A percentile compares a stretch with the other conserved stretches of the same genome.
Evolutionary conservation across 352 stramenopile species (phyloP).

Genomic region (Pythium dissimile): DNA sequence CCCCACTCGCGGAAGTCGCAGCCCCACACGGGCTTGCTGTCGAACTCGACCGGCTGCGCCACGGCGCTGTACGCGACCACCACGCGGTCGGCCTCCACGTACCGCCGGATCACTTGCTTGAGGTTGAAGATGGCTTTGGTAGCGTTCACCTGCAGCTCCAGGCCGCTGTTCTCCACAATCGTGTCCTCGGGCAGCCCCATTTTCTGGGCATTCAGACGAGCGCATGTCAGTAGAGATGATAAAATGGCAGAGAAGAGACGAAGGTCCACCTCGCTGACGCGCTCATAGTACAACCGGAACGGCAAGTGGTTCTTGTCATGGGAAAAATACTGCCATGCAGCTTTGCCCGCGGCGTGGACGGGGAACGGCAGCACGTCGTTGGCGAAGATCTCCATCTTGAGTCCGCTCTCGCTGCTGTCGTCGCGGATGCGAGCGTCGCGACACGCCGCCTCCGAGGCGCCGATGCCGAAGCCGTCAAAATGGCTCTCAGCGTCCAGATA

Average conservation of each 20-base stretch:
- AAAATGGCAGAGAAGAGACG: neutral
- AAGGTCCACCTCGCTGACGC: constrained; percentile 4
- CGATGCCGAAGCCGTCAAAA: constrained; percentile 13
- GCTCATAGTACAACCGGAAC: constrained; percentile 20
- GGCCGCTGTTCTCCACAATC: constrained; percentile 50
- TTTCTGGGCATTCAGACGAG: neutral
- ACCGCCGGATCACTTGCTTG: constrained; percentile 44
- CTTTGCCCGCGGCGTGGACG: constrained; percentile 10
- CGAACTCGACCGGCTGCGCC: constrained; percentile 52
- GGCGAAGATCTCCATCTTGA: constrained; percentile 16
- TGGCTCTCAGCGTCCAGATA: constrained; percentile 14
- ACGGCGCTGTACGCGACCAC: constrained; percentile 50
- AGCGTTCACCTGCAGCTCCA: constrained; percentile 45
- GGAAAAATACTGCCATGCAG: constrained; percentile 17
- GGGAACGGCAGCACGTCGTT: constrained; percentile 16
- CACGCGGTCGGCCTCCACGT: constrained; percentile 38
- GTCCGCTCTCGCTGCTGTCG: neutral
- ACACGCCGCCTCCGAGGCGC: constrained; percentile 7
- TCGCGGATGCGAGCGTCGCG: constrained; percentile 14
- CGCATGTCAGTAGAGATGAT: neutral
- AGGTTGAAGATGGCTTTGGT: constrained; percentile 41
- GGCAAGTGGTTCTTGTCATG: constrained; percentile 15
- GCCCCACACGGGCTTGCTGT: constrained; percentile 32
- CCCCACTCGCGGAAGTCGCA: constrained; percentile 55
- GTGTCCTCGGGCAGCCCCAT: constrained; percentile 37